A percentile compares a stretch with the other conserved stretches of the same genome.
These are phyloP conservation scores for Penicillium salamii DNA, from an alignment of 495 filamentous ascomycete genomes.

Conservation along the genomic window DNA sequence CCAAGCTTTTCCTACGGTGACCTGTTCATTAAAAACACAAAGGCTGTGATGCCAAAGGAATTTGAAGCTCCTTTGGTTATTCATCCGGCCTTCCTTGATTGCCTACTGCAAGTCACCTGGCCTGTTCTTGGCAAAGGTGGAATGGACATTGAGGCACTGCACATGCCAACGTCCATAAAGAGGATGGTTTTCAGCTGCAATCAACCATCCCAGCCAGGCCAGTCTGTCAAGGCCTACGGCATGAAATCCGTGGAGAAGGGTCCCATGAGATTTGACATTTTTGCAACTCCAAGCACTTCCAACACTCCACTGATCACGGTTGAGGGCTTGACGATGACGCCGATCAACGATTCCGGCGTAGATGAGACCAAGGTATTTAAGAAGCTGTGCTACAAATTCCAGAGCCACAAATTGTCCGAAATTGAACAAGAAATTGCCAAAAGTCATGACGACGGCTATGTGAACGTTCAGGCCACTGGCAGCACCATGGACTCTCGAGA, in stretches of 20 bases:
- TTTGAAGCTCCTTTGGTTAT: slow-evolving; percentile 23
- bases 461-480: not conserved
- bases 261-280: slow-evolving; percentile 35
- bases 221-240: slow-evolving; percentile 30
- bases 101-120: slow-evolving; percentile 31
- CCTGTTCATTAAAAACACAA: slow-evolving; percentile 23
- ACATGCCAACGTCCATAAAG: slow-evolving; percentile 43
- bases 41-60: slow-evolving; percentile 23
- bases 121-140: slow-evolving; percentile 41
- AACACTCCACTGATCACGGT: slow-evolving; percentile 26
- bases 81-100: slow-evolving; percentile 29
- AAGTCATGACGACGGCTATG: slow-evolving; percentile 6
- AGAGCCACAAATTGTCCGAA: too few species aligned
- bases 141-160: slow-evolving; percentile 34
- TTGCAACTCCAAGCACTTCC: slow-evolving; percentile 22
- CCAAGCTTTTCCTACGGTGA: slow-evolving; percentile 17
- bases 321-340: slow-evolving; percentile 32
- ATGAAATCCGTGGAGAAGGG: slow-evolving; percentile 25
- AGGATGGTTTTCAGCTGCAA: slow-evolving; percentile 22
- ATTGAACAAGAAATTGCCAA: not conserved
- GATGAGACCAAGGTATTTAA: too few species aligned
- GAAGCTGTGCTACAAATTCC: slow-evolving; percentile 34
- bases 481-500: too few species aligned
- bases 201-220: slow-evolving; percentile 22
- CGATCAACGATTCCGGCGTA: slow-evolving; percentile 20